Conservation (phyloP, 257 asterid genomes). For the Avicennia marina region DNA sequence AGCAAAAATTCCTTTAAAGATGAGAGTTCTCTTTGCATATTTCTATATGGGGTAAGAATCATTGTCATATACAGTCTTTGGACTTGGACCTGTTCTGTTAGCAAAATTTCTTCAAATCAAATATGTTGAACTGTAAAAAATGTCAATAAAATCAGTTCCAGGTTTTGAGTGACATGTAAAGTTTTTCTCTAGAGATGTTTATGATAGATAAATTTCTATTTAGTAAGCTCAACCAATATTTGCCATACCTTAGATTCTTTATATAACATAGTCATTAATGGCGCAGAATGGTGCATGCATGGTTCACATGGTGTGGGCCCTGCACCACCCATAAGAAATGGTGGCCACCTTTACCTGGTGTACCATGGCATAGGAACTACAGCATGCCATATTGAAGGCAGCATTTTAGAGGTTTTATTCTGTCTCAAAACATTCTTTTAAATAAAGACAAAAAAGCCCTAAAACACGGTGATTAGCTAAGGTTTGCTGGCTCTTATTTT, state of each 20-base stretch:
- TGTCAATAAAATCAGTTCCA: background rate
- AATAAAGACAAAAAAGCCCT: too few species aligned
- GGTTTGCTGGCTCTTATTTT: too few species aligned
- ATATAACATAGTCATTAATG: background rate
- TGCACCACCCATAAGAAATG: too few species aligned
- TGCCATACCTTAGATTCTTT: slow-evolving; percentile 15
- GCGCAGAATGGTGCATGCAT: too few species aligned
- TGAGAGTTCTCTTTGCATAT: slow-evolving; percentile 48
- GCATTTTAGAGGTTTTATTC: too few species aligned
- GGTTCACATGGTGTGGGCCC: too few species aligned
- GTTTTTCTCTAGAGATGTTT: background rate
- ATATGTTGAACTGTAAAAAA: background rate
- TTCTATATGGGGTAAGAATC: slow-evolving; percentile 88
- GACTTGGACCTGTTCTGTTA: background rate
- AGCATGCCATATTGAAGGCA: too few species aligned
- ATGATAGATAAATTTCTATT: too few species aligned
- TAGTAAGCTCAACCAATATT: background rate
- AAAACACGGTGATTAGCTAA: too few species aligned
- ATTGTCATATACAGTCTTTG: background rate
- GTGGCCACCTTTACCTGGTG: too few species aligned
- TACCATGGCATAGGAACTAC: too few species aligned
- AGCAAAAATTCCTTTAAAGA: slow-evolving; percentile 35
- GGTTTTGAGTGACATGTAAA: slow-evolving; percentile 2
- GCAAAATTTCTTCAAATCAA: background rate
- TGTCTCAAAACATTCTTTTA: too few species aligned